Percentiles rank a stretch among this genome's conserved stretches.
Evolutionary conservation across 768 basidiomycete species (phyloP).

Genomic region (Hygrophorus pudorinus): DNA sequence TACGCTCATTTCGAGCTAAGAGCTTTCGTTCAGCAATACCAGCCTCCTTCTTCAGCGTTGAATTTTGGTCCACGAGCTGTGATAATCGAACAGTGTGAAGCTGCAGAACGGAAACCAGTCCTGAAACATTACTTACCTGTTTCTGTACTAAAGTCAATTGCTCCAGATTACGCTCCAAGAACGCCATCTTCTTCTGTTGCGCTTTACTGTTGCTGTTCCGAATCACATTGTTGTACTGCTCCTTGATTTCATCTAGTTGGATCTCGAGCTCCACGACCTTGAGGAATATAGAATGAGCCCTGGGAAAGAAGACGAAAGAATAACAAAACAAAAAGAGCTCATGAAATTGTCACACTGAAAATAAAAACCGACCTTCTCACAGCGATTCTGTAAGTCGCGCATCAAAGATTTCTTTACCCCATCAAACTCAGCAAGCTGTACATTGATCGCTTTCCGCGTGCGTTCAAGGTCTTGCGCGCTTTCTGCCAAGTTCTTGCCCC

Average conservation of each 20-base stretch:
- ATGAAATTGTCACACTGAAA: conserved; percentile 1
- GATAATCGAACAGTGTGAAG: not conserved
- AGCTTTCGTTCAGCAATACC: conserved; percentile 95
- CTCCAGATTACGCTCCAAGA: conserved; percentile 93
- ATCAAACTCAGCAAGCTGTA: conserved; percentile 98
- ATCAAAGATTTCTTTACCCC: conserved; percentile 98
- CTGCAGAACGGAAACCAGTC: not conserved
- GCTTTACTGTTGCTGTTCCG: conserved; percentile 97
- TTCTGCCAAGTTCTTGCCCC: conserved; percentile 93
- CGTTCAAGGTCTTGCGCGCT: conserved; percentile 96
- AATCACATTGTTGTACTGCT: conserved; percentile 98
- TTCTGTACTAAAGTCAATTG: conserved; percentile 94
- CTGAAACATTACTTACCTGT: conserved; percentile 51
- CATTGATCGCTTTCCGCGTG: conserved; percentile 91
- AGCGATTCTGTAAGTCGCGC: conserved; percentile 97
- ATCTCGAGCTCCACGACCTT: conserved; percentile 99
- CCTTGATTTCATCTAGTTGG: conserved; percentile 95
- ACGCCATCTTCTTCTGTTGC: conserved; percentile 99
- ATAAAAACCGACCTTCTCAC: conserved; percentile 73
- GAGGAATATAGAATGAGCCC: too few relatives aligned
- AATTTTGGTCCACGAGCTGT: conserved; percentile 97
- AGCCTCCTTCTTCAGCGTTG: conserved; percentile 92
- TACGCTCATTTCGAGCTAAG: conserved; percentile 92
- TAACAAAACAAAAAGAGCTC: conserved; percentile 1
- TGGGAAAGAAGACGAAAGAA: not conserved